phyloP scores from a whole-genome alignment of 192 early-diverging fungal genomes.

The Phycomyces nitens region DNA sequence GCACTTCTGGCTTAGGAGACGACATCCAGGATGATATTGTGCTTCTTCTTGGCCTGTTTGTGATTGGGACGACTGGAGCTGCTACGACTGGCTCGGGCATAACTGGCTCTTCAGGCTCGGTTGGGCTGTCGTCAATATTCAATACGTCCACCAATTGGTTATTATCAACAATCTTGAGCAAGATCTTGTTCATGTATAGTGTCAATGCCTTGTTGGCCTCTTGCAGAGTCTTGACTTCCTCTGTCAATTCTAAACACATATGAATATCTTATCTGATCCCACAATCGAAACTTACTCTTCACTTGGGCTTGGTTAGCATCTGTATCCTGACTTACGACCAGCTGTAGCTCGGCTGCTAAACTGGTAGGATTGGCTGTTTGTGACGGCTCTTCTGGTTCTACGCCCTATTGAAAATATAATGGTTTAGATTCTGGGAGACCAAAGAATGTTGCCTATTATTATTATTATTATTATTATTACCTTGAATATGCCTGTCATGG shows the following conservation, averaged over 20 bases:
- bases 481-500: constrained; percentile 56
- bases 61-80: neutral
- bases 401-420: too few species aligned
- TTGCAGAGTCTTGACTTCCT: constrained; percentile 49
- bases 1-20: neutral
- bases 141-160: constrained; percentile 37
- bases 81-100: neutral
- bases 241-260: constrained; percentile 39
- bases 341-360: neutral
- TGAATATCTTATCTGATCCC: too few species aligned
- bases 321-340: neutral
- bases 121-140: constrained; percentile 13
- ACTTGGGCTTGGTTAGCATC: neutral
- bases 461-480: too few species aligned
- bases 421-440: too few species aligned
- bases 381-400: too few species aligned
- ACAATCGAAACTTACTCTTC: neutral
- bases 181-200: constrained; percentile 72
- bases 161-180: constrained; percentile 62
- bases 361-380: neutral
- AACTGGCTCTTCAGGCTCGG: neutral
- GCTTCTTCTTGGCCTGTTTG: constrained; percentile 3
- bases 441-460: too few species aligned
- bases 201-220: constrained; percentile 63
- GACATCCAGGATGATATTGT: constrained; percentile 9